These are phyloP conservation scores for Laetiporus sulphureus DNA, from an alignment of 1,284 basidiomycete genomes.

Conservation along the genomic window DNA sequence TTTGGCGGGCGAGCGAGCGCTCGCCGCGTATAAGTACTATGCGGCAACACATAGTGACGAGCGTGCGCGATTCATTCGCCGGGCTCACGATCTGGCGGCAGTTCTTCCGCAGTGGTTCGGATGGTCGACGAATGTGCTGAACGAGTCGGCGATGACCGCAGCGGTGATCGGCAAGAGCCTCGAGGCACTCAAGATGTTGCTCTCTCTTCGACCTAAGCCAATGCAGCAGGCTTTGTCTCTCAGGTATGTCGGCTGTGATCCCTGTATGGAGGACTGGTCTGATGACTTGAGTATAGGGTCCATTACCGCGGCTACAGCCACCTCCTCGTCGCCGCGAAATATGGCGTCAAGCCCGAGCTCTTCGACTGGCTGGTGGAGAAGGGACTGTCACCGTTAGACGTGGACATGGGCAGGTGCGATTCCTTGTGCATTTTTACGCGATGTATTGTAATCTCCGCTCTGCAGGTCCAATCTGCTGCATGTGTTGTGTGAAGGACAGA, in stretches of 20 bases:
- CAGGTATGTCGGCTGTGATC: constrained; percentile 22
- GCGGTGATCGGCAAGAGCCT: constrained; percentile 31
- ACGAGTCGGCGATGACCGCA: constrained; percentile 42
- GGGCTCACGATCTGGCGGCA: constrained; percentile 30
- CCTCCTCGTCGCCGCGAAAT: constrained; percentile 35
- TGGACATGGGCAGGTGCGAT: constrained; percentile 36
- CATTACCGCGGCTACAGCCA: constrained; percentile 40
- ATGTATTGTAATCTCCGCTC: neutral
- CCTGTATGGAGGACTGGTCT: neutral
- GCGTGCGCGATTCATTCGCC: constrained; percentile 30
- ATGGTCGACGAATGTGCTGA: constrained; percentile 35
- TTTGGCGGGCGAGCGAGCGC: constrained; percentile 28
- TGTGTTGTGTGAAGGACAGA: constrained; percentile 28
- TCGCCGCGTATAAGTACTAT: constrained; percentile 36
- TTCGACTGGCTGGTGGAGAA: constrained; percentile 45
- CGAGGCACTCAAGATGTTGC: constrained; percentile 35
- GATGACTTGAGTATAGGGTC: constrained; percentile 25
- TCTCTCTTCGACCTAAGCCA: constrained; percentile 32
- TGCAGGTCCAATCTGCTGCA: constrained; percentile 51
- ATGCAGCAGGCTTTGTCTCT: constrained; percentile 34
- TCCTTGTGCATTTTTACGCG: constrained; percentile 1
- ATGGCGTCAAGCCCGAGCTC: constrained; percentile 24
- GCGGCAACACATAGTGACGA: constrained; percentile 34
- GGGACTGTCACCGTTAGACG: constrained; percentile 37
- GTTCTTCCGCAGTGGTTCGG: constrained; percentile 41